Base-by-base conservation (phyloP, 2,329 filamentous ascomycete species). In the Ophiosphaerella herpotricha region DNA sequence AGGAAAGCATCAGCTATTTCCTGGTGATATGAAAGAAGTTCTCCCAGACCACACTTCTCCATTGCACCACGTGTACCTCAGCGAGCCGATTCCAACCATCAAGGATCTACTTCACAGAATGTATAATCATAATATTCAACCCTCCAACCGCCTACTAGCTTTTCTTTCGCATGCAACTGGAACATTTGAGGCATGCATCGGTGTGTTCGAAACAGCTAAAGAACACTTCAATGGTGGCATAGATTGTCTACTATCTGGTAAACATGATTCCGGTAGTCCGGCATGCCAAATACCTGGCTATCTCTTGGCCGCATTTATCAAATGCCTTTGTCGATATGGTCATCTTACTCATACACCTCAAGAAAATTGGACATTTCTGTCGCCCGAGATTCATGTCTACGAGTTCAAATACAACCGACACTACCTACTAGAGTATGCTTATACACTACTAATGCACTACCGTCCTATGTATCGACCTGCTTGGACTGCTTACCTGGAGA, bases 1-100 rank as follows among this genome's bases (percentile, higher is more conserved):
- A 42, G 11, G 29, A 47, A 18, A 16, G 39, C 8, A 34, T 4
- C 18, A 46, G 3, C 61, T 77, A 12, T 64, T 83, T 2, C 84
- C 87, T 5, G 88, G 88, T 11, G 87, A 89, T 58, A 76, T 75
- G 34, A 77, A 71, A 50, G 83, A 86, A 61, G 74, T 82, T 8
- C 71, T 78, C 37, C 75, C 82, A 5, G 78, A 84, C 16, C 74
- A 85, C 16, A 78, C 83, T 47, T 69, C 89, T 79, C 68, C 80
- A 79, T 62, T 88, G 50, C 80, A 85, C n/a, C 83, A 85, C 46
- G 87, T 89, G 49, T 83, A 83, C 57, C 80, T 84, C 34, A 78
- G 83, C n/a, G 74, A 85, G 37, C 75, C 78, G 12, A 83, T 87
- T 1, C 88, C 88, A 2, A 79, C 76, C 1, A 72, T 85, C 9